Percentiles rank a stretch among this genome's conserved stretches.
Evolutionary conservation across 352 stramenopile genomes (phyloP).

Genomic region (Stramenopiles sp.): DNA sequence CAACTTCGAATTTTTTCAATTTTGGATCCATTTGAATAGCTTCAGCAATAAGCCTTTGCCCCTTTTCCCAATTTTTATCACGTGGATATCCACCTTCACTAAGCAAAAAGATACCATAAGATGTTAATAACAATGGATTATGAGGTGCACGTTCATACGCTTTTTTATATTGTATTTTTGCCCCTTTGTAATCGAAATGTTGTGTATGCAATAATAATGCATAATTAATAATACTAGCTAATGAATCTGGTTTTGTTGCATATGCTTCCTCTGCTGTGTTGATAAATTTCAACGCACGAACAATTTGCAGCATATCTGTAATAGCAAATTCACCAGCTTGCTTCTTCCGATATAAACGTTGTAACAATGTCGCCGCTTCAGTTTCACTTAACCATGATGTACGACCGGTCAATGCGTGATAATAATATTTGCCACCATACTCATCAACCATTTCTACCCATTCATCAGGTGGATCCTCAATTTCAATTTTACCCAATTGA

Average conservation of each 20-base stretch:
- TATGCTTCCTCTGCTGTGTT: slow-evolving; percentile 24
- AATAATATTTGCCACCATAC: slow-evolving; percentile 21
- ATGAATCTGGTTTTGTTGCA: slow-evolving; percentile 21
- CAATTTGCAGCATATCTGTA: slow-evolving; percentile 20
- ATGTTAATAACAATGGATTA: slow-evolving; percentile 26
- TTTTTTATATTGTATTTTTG: slow-evolving; percentile 23
- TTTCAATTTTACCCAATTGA: slow-evolving; percentile 23
- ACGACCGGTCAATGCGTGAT: slow-evolving; percentile 27
- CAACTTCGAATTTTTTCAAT: slow-evolving; percentile 21
- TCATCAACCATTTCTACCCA: slow-evolving; percentile 21
- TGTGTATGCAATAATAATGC: slow-evolving; percentile 26
- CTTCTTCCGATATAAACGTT: slow-evolving; percentile 20
- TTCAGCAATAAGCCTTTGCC: slow-evolving; percentile 22
- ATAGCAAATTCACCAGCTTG: slow-evolving; percentile 24
- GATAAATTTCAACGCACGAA: slow-evolving; percentile 25
- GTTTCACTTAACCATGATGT: slow-evolving; percentile 26
- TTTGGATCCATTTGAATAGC: slow-evolving; percentile 22
- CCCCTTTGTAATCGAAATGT: slow-evolving; percentile 21
- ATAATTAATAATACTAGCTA: slow-evolving; percentile 29
- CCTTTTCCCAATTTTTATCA: slow-evolving; percentile 20
- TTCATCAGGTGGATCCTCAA: slow-evolving; percentile 23
- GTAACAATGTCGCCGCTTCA: slow-evolving; percentile 23
- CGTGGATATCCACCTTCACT: slow-evolving; percentile 21
- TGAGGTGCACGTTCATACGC: slow-evolving; percentile 24
- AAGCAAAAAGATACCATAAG: slow-evolving; percentile 29